Evolutionary conservation across 2,329 filamentous ascomycete genomes (phyloP), one percentile per base, ranked within the genome.

Genomic region (Xylaria sp.): DNA sequence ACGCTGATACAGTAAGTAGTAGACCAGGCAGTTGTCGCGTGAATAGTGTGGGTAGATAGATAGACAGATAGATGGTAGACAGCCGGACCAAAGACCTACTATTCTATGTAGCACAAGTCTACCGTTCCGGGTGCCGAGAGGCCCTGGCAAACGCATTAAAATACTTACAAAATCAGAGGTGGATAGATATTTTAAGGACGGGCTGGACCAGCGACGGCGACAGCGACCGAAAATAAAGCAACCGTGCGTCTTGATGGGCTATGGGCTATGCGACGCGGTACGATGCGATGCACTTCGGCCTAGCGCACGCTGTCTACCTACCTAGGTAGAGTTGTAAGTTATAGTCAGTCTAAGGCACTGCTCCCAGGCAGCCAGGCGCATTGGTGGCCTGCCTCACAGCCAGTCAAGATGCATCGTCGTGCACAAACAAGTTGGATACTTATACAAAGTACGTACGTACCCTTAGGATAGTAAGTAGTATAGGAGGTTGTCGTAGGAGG

Each of bases 351-450:
- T n/a, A n/a, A n/a, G n/a, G n/a, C n/a, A n/a, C n/a, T n/a, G n/a
- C n/a, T n/a, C n/a, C n/a, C n/a, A n/a, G 46, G 17, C 15, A 21
- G 23, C 55, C 55, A 63, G n/a, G n/a, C n/a, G n/a, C n/a, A 63
- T 63, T 56, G 52, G 57, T 60, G 46, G 51, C 57, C 61, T 56
- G 51, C 57, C 61, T 56, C 46, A 19, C 45, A 37, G 23, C 57
- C 45, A 60, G 57, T 38, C 46, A 57, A 60, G 57, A 61, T 58
- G 46, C 61, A 55, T 58, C 47, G 58, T 55, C 15, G 56, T 47
- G 50, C 50, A 31, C 46, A 45, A 37, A 50, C 63, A 51, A 45
- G 55, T 25, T 31, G 9, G 5, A 31, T 31, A 31, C 28, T 31
- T 31, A 31, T 9, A 5, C 28, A 4, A 31, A 5, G 28, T 31